phyloP scores from a whole-genome alignment of 2,329 filamentous ascomycete genomes.

The Claviceps quebecensis region DNA sequence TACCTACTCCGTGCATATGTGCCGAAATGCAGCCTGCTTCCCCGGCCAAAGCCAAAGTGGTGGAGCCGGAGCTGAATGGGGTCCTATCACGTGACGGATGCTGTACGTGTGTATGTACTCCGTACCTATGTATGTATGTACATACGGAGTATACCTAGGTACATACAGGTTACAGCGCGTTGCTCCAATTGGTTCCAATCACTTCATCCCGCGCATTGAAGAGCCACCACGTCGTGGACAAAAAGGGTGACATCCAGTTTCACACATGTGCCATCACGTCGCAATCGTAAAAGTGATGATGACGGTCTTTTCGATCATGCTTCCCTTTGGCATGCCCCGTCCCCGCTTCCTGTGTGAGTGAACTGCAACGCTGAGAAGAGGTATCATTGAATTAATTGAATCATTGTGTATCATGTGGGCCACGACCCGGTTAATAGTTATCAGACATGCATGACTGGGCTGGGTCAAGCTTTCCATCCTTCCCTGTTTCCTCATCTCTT shows the following conservation, averaged over 20 bases:
- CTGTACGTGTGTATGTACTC: too few relatives aligned
- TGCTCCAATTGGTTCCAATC: too few relatives aligned
- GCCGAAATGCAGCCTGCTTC: too few relatives aligned
- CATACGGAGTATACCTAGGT: too few relatives aligned
- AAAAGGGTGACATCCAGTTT: background rate
- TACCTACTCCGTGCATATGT: too few relatives aligned
- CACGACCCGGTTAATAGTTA: background rate
- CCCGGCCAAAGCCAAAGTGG: too few relatives aligned
- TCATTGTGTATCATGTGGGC: background rate
- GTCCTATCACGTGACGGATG: too few relatives aligned
- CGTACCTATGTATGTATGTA: too few relatives aligned
- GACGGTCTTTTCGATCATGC: background rate
- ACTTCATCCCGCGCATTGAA: too few relatives aligned
- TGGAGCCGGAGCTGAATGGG: too few relatives aligned
- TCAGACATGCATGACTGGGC: background rate
- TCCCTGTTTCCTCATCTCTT: background rate
- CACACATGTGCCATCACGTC: slow-evolving; percentile 2
- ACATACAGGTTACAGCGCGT: too few relatives aligned
- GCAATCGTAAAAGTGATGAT: background rate
- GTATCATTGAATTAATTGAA: background rate
- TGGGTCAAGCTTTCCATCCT: background rate
- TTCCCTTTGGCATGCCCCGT: slow-evolving; percentile 1
- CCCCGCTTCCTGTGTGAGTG: background rate
- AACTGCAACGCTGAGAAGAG: background rate
- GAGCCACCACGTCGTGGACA: too few relatives aligned